phyloP scores from a whole-genome alignment of 139 green algal genomes.

The Klebsormidium nitens region DNA sequence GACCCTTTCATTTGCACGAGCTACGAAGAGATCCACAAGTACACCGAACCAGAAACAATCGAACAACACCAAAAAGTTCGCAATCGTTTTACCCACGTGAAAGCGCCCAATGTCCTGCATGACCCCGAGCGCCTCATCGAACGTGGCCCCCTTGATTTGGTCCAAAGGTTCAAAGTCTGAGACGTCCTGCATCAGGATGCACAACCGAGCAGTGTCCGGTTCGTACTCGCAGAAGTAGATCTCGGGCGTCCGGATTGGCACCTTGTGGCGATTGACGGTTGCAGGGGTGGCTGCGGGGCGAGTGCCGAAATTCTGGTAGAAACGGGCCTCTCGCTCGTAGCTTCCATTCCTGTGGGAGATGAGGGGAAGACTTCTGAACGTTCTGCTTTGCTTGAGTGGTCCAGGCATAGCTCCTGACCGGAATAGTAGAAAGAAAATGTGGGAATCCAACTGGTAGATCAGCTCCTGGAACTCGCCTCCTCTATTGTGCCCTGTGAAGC shows the following conservation, averaged over 20 bases:
- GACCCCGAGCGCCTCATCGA: neutral
- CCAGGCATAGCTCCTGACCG: too few relatives aligned
- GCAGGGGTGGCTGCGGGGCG: neutral
- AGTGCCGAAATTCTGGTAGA: constrained; percentile 8
- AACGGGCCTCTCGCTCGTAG: constrained; percentile 3
- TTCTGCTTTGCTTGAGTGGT: too few relatives aligned
- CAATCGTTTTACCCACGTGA: neutral
- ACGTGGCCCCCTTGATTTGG: constrained; percentile 4
- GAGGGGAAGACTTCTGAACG: too few relatives aligned
- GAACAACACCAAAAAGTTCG: neutral
- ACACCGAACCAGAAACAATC: neutral
- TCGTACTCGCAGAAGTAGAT: constrained; percentile 13
- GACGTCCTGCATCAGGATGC: constrained; percentile 13
- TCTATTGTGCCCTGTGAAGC: too few relatives aligned
- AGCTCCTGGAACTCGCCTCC: too few relatives aligned
- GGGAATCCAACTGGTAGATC: too few relatives aligned
- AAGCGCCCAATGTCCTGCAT: constrained; percentile 5
- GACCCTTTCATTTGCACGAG: neutral
- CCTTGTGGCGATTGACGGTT: too few relatives aligned
- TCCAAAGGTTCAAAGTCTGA: neutral
- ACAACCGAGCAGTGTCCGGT: neutral
- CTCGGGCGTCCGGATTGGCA: neutral
- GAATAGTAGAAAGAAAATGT: too few relatives aligned
- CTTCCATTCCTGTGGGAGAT: too few relatives aligned
- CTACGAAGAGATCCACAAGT: too few relatives aligned